These are phyloP conservation scores for Boletus pseudo-olivaceus DNA, from an alignment of 768 basidiomycete species.

Conservation along the genomic window DNA sequence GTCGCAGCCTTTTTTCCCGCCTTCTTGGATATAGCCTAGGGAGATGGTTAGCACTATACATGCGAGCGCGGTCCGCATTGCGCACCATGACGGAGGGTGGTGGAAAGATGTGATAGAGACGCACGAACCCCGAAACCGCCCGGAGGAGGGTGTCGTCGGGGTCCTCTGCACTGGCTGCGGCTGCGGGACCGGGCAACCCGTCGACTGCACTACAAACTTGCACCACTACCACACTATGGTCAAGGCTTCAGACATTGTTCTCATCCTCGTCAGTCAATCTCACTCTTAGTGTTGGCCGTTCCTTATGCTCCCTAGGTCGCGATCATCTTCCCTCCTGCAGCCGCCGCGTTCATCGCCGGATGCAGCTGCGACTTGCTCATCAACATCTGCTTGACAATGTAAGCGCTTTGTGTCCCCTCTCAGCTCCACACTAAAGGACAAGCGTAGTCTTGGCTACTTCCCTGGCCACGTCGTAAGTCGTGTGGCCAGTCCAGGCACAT, in stretches of 20 bases:
- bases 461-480: slow-evolving; percentile 54
- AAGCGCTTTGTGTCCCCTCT: slow-evolving; percentile 20
- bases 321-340: slow-evolving; percentile 80
- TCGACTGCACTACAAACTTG: background rate
- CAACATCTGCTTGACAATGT: slow-evolving; percentile 79
- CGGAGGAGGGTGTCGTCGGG: slow-evolving; percentile 12
- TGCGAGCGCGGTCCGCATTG: background rate
- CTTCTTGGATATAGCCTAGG: slow-evolving; percentile 83
- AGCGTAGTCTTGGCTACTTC: slow-evolving; percentile 65
- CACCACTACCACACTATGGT: slow-evolving; percentile 32
- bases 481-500: background rate
- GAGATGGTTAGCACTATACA: background rate
- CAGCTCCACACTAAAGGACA: slow-evolving; percentile 1
- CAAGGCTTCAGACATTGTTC: slow-evolving; percentile 68
- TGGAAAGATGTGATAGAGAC: slow-evolving; percentile 1
- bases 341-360: slow-evolving; percentile 71
- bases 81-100: slow-evolving; percentile 23
- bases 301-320: slow-evolving; percentile 49
- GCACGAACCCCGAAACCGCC: slow-evolving; percentile 13
- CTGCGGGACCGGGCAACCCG: slow-evolving; percentile 18
- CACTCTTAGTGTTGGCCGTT: background rate
- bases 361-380: slow-evolving; percentile 87
- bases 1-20: slow-evolving; percentile 79
- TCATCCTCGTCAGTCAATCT: slow-evolving; percentile 60
- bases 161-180: slow-evolving; percentile 15